These are phyloP conservation scores for Thalassiosira exigua DNA, from an alignment of 352 stramenopile species.

Conservation along the genomic window DNA sequence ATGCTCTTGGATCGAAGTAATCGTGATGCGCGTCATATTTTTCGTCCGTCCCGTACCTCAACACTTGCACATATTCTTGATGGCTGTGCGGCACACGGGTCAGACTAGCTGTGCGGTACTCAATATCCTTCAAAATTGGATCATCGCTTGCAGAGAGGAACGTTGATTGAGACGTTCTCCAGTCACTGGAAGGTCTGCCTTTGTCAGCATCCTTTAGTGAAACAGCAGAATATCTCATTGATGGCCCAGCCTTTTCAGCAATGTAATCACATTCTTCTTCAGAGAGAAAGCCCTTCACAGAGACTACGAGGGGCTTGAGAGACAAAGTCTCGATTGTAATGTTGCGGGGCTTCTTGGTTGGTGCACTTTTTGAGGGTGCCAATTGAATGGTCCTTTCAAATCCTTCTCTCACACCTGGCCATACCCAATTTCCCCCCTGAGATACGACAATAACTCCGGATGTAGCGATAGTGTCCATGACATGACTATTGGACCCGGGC, in stretches of 20 bases:
- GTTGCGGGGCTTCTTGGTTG: slow-evolving; percentile 35
- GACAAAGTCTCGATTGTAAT: slow-evolving; percentile 81
- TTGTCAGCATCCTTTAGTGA: slow-evolving; percentile 84
- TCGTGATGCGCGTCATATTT: slow-evolving; percentile 84
- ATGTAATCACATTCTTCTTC: slow-evolving; percentile 84
- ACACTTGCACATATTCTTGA: slow-evolving; percentile 82
- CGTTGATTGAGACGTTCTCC: slow-evolving; percentile 78
- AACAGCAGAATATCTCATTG: slow-evolving; percentile 79
- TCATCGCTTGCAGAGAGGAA: slow-evolving; percentile 59
- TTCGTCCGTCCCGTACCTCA: slow-evolving; percentile 70
- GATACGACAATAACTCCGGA: slow-evolving; percentile 71
- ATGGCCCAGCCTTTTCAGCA: slow-evolving; percentile 60
- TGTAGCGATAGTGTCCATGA: slow-evolving; percentile 36
- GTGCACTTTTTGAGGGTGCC: slow-evolving; percentile 34
- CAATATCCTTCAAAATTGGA: slow-evolving; percentile 57
- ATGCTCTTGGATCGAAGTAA: slow-evolving; percentile 76
- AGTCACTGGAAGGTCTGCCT: slow-evolving; percentile 79
- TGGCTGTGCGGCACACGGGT: slow-evolving; percentile 69
- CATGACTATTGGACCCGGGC: slow-evolving; percentile 27
- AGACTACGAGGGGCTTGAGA: slow-evolving; percentile 79
- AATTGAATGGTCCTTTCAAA: slow-evolving; percentile 65
- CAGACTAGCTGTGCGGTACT: slow-evolving; percentile 72
- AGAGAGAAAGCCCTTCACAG: slow-evolving; percentile 77
- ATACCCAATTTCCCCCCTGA: slow-evolving; percentile 82
- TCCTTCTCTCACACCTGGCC: slow-evolving; percentile 80